Conservation (phyloP, 2,329 filamentous ascomycete genomes). For the Diaporthe capsici region DNA sequence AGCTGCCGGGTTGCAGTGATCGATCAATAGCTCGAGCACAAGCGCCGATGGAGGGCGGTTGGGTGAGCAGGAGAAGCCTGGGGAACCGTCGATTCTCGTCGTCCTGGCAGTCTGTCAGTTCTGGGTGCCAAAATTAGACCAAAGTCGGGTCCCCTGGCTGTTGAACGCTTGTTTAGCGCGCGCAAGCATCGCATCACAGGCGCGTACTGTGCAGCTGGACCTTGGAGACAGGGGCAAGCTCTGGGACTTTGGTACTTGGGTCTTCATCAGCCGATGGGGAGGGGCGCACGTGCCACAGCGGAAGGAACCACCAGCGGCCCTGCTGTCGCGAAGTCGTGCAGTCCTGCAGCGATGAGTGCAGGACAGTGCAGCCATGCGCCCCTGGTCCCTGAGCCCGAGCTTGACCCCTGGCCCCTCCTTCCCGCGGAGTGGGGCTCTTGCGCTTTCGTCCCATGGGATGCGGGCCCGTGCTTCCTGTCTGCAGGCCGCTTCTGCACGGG, state of each 20-base stretch:
- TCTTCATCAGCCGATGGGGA: conserved; percentile 7
- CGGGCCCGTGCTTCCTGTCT: conserved; percentile 38
- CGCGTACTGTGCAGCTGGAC: conserved; percentile 26
- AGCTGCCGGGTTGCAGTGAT: conserved; percentile 29
- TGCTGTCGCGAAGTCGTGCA: neutral
- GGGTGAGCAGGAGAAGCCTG: neutral
- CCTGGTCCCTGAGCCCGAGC: conserved; percentile 14
- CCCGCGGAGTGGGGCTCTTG: conserved; percentile 14
- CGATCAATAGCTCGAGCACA: conserved; percentile 32
- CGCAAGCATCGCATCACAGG: conserved; percentile 29
- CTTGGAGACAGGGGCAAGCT: conserved; percentile 14
- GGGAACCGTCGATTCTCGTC: neutral
- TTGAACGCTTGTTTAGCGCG: conserved; percentile 24
- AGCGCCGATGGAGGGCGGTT: conserved; percentile 36
- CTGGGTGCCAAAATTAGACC: conserved; percentile 40
- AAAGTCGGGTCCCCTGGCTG: neutral
- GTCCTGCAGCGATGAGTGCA: neutral
- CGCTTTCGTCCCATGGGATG: conserved; percentile 28
- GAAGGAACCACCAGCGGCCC: conserved; percentile 10
- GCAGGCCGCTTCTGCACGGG: conserved; percentile 25
- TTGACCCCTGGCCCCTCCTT: conserved; percentile 23
- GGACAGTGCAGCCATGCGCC: neutral
- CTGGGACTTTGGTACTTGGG: conserved; percentile 3
- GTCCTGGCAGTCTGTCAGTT: neutral
- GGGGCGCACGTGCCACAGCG: conserved; percentile 8